Base-by-base conservation (phyloP, 306 rosid species). In the Castanospermum australe region DNA sequence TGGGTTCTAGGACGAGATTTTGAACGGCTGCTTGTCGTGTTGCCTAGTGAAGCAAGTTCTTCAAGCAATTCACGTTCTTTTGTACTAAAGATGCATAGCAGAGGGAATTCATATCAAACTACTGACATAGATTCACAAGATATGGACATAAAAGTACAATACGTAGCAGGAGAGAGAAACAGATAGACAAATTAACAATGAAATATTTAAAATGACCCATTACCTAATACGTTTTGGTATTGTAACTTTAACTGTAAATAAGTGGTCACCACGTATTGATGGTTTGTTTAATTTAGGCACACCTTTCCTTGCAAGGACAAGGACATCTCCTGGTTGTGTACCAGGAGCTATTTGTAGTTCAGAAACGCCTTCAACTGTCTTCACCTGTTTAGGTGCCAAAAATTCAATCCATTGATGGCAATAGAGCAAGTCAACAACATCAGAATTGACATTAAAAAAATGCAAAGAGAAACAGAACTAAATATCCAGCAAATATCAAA, bases 151-250 rank as follows among this genome's bases (percentile, higher is more conserved):
- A 81, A 72, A n/a, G n/a, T n/a, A 39, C 13, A 74, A 62, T 21
- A 75, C 57, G 54, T 51, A 15, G 62, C 25, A 54, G 14, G 50
- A 51, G 12, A 44, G 65, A 30, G 47, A 44, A 57, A 42, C 56
- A 68, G 25, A 52, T 17, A 74, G 55, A 77, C 15, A 30, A 32
- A 50, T 63, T 32, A 5, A 42, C 56, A 68, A 67, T 44, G 17
- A 79, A 64, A 77, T 65, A 35, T 72, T 61, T 38, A 79, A 78
- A 84, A 76, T 24, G 45, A 47, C 57, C 55, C 71, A 13, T 50
- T 86, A 95, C 99, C 99, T 92, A 71, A 92, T 73, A 59, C 96
- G 94, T 72, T 90, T 93, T 42, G 99, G 98, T 82, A 95, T 88
- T 22, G 94, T 85, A 70, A 95, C 96, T 86, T 95, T 90, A 62